Evolutionary conservation across 306 rosid genomes (phyloP), one percentile per base, ranked within the genome.

Genomic region (Sphenostylis stenocarpa): DNA sequence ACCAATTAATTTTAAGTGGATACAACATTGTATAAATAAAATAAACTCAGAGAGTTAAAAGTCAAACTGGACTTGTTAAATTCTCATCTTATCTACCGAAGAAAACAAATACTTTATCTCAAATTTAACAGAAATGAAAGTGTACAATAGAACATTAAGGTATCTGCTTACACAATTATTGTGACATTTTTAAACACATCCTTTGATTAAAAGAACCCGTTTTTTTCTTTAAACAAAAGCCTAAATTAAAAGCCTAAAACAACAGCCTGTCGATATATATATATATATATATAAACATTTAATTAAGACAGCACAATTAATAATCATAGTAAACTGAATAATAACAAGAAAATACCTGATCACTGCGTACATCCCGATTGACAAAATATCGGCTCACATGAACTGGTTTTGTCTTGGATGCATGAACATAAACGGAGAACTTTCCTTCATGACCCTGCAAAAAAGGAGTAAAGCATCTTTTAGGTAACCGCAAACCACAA

Each of bases 381-480:
- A 80, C 77, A 81, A 96, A 96, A 72, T 92, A 85, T 17, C 80
- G 91, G 93, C 99, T 96, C 84, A 78, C 87, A 41, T 96, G 99
- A 82, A 91, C 86, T 29, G 98, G 97, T 83, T 81, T 88, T 34
- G 83, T 86, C 87, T 81, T 93, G 43, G 99, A 96, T 28, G 99
- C 94, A 83, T 96, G 99, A 79, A 96, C 93, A 76, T 91, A 96
- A 80, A 96, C 86, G 55, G 99, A 96, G 86, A 96, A 96, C 85
- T 75, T 96, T 55, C 93, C 99, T 76, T 96, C 99, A 78, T 96
- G 98, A 81, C 98, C 99, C 99, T 96, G 97, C 74, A 62, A 84
- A 78, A 72, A 84, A 81, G 67, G 45, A 56, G 64, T 70, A 69
- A 34, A 77, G 68, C 75, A 64, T 70, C 51, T 63, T 77, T 81